A percentile compares a stretch with the other conserved stretches of the same genome.
Evolutionary conservation across 345 rosid species (phyloP).

Genomic region (Arabidopsis arenosa): DNA sequence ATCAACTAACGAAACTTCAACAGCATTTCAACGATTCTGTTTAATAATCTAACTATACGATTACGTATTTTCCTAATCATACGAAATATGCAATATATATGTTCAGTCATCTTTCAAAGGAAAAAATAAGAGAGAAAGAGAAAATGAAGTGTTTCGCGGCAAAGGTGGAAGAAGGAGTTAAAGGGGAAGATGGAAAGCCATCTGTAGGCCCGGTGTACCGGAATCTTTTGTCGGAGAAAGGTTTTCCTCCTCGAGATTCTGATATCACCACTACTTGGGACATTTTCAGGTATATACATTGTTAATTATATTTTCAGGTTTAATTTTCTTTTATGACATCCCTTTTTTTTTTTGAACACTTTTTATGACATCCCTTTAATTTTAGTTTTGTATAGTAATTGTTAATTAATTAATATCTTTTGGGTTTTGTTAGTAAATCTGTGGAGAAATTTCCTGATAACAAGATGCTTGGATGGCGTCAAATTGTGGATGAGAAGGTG

Average conservation of each 20-base stretch:
- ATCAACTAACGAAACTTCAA: constrained; percentile 14
- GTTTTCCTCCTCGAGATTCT: constrained; percentile 64
- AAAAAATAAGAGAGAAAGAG: background rate
- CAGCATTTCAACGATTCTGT: constrained; percentile 14
- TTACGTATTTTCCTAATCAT: constrained; percentile 1
- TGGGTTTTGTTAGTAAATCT: constrained; percentile 53
- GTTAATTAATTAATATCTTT: background rate
- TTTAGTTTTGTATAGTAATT: background rate
- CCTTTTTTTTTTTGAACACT: too few species aligned
- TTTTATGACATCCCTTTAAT: too few species aligned
- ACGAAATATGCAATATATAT: background rate
- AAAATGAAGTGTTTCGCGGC: constrained; percentile 69
- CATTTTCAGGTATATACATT: constrained; percentile 59
- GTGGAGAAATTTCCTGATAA: constrained; percentile 62
- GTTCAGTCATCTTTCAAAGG: background rate
- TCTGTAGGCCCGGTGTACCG: constrained; percentile 88
- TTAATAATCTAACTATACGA: background rate
- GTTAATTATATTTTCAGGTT: too few species aligned
- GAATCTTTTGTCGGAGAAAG: constrained; percentile 64
- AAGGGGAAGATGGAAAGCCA: constrained; percentile 72
- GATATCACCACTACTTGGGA: constrained; percentile 71
- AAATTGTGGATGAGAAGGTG: constrained; percentile 71
- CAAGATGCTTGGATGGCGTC: constrained; percentile 93
- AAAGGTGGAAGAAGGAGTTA: constrained; percentile 74
- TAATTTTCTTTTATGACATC: too few species aligned